phyloP scores from a whole-genome alignment of 768 basidiomycete genomes.

The Trametes cingulata region DNA sequence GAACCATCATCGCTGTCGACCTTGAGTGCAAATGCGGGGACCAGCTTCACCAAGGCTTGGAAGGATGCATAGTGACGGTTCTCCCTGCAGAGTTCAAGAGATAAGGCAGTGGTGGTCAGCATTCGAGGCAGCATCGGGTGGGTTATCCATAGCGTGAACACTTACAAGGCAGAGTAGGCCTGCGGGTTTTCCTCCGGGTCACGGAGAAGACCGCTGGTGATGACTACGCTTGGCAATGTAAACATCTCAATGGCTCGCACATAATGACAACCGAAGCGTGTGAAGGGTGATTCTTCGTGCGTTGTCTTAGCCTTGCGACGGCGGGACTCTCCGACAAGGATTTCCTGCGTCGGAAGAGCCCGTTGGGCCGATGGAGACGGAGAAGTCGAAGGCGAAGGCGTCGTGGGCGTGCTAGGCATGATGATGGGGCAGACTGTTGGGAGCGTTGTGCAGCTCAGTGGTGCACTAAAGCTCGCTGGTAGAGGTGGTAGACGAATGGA shows the following conservation, averaged over 20 bases:
- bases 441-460: no score
- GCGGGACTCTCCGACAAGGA: not conserved
- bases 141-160: not conserved
- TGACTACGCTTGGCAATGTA: not conserved
- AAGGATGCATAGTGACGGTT: not conserved
- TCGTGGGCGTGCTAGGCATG: not conserved
- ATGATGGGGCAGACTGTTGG: no score
- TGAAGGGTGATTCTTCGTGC: not conserved
- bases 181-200: not conserved
- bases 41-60: not conserved
- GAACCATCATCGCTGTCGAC: not conserved
- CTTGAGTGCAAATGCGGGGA: not conserved
- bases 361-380: not conserved
- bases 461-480: no score
- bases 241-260: not conserved
- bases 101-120: no score
- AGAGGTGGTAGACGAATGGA: no score
- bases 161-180: not conserved
- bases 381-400: no score
- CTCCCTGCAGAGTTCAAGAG: not conserved
- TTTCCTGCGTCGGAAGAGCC: not conserved
- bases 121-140: no score
- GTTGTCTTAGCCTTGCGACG: not conserved
- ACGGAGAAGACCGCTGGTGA: not conserved
- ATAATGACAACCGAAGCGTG: not conserved